Evolutionary conservation across 306 rosid species (phyloP), one percentile per base, ranked within the genome.

Genomic region (Pyrus communis): DNA sequence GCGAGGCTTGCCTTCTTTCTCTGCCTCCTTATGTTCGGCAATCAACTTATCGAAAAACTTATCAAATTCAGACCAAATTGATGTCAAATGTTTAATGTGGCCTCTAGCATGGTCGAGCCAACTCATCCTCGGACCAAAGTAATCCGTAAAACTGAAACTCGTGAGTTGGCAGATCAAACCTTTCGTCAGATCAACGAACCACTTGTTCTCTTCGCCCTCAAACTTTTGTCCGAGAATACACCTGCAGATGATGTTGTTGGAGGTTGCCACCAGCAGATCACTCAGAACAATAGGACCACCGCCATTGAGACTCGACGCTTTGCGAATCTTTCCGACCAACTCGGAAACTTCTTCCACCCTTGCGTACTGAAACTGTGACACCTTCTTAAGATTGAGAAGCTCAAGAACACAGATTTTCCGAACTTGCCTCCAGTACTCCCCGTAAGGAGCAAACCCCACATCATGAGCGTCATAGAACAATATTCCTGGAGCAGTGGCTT

Each of bases 21-120:
- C 49, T 46, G 18, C 14, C 3, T 25, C 67, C 80, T 65, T 60
- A 11, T 80, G 84, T 77, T 89, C 80, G 9, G 49, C 84, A 57
- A 86, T 40, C 7, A 86, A 58, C 55, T 73, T 10, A n/a, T 72
- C 83, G 21, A 77, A 67, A 61, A 86, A 83, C 15, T 3, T 9
- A 70, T 87, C 89, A 3, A 84, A 7, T 7, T 59, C 75, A 13
- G 0, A 0, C 18, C 62, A 76, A 23, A 72, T 57, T 11, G 70
- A 23, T 57, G 77, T 84, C 11, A 89, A 31, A 1, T 69, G 11
- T 0, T 63, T 25, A 21, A 65, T 51, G 2, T 55, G 51, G 0
- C 89, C 89, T 0, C 72, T 84, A 3, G 88, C 46, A 71, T 14
- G 22, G 59, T 86, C 91, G 31, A 87, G 2, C 90, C 90, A 51